Conservation (phyloP, 2,329 filamentous ascomycete species). For the Huntiella omanensis region DNA sequence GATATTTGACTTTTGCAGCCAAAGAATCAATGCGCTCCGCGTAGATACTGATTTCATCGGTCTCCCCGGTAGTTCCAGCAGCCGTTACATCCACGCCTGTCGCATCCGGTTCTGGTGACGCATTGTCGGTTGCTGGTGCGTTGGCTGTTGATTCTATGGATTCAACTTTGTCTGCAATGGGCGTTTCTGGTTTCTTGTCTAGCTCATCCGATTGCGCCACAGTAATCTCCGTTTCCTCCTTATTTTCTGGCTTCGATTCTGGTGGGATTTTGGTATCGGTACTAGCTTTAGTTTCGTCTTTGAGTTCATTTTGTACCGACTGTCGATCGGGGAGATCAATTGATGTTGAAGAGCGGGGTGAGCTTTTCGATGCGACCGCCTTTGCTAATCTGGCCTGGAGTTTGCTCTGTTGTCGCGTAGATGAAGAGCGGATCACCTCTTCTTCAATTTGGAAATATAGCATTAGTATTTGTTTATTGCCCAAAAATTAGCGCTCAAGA, state of each 20-base stretch:
- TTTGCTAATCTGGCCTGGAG: slow-evolving; percentile 79
- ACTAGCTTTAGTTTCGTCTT: no score
- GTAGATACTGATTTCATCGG: slow-evolving; percentile 47
- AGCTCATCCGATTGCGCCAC: background rate
- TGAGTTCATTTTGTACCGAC: no score
- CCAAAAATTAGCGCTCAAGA: slow-evolving; percentile 18
- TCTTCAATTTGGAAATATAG: background rate
- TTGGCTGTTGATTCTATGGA: background rate
- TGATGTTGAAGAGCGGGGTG: slow-evolving; percentile 4
- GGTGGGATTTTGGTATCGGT: no score
- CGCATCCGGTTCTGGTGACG: background rate
- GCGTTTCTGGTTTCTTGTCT: background rate
- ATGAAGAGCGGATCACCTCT: background rate
- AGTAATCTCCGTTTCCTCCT: background rate
- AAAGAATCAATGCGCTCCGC: slow-evolving; percentile 82
- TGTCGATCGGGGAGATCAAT: background rate
- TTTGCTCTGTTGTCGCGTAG: slow-evolving; percentile 49
- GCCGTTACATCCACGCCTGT: no score
- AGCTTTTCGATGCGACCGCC: slow-evolving; percentile 53
- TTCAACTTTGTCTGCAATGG: background rate
- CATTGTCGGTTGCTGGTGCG: background rate
- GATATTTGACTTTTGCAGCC: slow-evolving; percentile 75
- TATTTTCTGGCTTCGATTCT: background rate
- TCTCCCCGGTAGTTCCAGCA: slow-evolving; percentile 33
- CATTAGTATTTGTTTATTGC: slow-evolving; percentile 36